Conservation (phyloP, 2,329 filamentous ascomycete species). For the Pyrenochaeta sp. region DNA sequence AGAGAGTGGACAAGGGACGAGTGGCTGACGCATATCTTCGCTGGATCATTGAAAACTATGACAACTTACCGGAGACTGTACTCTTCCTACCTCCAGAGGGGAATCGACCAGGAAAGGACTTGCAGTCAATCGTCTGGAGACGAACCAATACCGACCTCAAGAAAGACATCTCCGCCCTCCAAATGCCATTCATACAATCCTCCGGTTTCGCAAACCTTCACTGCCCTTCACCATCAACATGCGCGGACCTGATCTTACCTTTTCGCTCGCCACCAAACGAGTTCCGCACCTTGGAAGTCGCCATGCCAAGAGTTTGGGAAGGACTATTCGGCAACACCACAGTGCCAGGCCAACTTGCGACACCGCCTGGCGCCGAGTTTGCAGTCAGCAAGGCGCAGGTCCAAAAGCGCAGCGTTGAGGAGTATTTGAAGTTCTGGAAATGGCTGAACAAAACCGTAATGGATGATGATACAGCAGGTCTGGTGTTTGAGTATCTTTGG, state of each 20-base stretch:
- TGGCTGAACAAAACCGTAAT: constrained; percentile 37
- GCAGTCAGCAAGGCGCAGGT: constrained; percentile 43
- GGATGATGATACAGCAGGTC: constrained; percentile 34
- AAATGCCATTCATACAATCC: constrained; percentile 47
- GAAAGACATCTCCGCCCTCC: constrained; percentile 33
- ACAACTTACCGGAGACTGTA: constrained; percentile 23
- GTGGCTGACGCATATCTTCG: constrained; percentile 33
- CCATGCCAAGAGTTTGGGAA: constrained; percentile 50
- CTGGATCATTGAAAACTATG: constrained; percentile 36
- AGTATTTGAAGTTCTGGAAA: constrained; percentile 38
- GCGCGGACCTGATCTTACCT: constrained; percentile 46
- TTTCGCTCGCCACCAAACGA: constrained; percentile 30
- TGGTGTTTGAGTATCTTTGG: constrained; percentile 37
- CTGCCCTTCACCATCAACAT: constrained; percentile 48
- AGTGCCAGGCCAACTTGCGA: constrained; percentile 54
- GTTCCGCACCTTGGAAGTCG: constrained; percentile 33
- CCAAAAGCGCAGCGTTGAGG: constrained; percentile 29
- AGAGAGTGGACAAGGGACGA: constrained; percentile 27
- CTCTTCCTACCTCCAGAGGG: constrained; percentile 28
- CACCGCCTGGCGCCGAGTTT: constrained; percentile 54
- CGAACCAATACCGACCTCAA: neutral
- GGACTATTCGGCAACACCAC: constrained; percentile 51
- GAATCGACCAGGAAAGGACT: neutral
- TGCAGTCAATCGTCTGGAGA: neutral
- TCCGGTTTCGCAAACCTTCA: constrained; percentile 53